Base-by-base conservation (phyloP, 257 asterid species). In the Fraxinus americana region DNA sequence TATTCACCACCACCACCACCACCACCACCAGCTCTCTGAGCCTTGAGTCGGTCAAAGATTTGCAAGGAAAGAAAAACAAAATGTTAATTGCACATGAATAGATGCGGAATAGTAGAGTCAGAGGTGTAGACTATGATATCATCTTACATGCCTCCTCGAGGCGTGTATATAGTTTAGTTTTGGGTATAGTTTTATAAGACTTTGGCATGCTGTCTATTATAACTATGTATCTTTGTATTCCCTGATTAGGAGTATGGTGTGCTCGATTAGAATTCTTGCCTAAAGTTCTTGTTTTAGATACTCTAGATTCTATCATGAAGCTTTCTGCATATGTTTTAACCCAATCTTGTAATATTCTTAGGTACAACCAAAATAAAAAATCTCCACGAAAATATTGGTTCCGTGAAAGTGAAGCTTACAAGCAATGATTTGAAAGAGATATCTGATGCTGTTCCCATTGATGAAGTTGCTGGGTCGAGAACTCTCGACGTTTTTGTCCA, bases 341-440 rank as follows among this genome's bases (percentile, higher is more conserved):
- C 63, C 63, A 7, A 52, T 16, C n/a, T 17, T 52, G 25, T 17
- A 52, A 52, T 52, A 19, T 38, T 65, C 75, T 63, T 83, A 90
- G 96, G 96, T 78, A 89, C 96, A 8, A 89, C 90, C 6, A 90
- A 90, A 85, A 83, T 83, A 2, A 86, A 82, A 35, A 85, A 90
- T 84, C 89, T 90, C 16, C 85, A 82, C 10, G 90, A 90, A 30
- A 90, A 89, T 38, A 70, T 87, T 0, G 91, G 91, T 67, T 85
- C 90, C 7, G 78, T 86, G 84, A 86, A 77, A 63, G 88, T 89
- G 63, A 87, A 86, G 48, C 93, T 90, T 17, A 84, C 85, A 0
- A 54, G 71, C 16, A 86, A 86, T 36, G 93, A 90, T 29, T 14
- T 86, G 76, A 81, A 86, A 63, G 90, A 90, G 86, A 36, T 89